A percentile compares a stretch with the other conserved stretches of the same genome.
Conservation (phyloP, 306 rosid genomes). For the Canavalia gladiata region DNA sequence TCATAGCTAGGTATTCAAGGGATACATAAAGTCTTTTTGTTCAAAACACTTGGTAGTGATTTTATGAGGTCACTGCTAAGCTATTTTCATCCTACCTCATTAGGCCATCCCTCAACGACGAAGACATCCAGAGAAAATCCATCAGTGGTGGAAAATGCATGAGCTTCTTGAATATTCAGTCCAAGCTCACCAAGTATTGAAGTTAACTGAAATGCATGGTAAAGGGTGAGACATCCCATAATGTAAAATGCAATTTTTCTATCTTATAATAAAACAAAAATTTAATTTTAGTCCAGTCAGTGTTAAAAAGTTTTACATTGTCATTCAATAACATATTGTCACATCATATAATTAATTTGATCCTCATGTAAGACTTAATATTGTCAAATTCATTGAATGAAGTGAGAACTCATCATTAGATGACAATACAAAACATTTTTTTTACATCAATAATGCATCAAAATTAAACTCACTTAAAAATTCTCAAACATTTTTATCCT, state of each 20-base stretch:
- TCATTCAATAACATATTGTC: neutral
- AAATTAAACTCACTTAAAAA: conserved; percentile 33
- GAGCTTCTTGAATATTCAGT: conserved; percentile 99
- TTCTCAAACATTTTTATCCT: conserved; percentile 35
- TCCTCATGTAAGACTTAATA: neutral
- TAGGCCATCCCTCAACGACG: conserved; percentile 93
- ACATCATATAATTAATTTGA: conserved; percentile 17
- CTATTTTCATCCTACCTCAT: conserved; percentile 70
- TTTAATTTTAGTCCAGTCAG: conserved; percentile 3
- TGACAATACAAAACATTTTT: neutral
- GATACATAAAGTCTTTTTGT: conserved; percentile 35
- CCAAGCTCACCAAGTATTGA: conserved; percentile 88
- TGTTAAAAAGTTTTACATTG: neutral
- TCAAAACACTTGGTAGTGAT: conserved; percentile 38
- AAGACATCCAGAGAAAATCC: conserved; percentile 99
- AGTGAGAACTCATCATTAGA: neutral
- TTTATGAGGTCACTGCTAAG: conserved; percentile 40
- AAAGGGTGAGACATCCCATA: conserved; percentile 42
- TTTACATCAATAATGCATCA: conserved; percentile 2
- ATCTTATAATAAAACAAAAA: conserved; percentile 23
- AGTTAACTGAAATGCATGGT: conserved; percentile 79
- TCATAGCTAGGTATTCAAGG: conserved; percentile 37
- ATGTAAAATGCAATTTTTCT: conserved; percentile 18
- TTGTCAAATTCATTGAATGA: conserved; percentile 30
- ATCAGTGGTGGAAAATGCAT: conserved; percentile 95